phyloP scores from a whole-genome alignment of 495 filamentous ascomycete species.

The Haplographium delicatum region DNA sequence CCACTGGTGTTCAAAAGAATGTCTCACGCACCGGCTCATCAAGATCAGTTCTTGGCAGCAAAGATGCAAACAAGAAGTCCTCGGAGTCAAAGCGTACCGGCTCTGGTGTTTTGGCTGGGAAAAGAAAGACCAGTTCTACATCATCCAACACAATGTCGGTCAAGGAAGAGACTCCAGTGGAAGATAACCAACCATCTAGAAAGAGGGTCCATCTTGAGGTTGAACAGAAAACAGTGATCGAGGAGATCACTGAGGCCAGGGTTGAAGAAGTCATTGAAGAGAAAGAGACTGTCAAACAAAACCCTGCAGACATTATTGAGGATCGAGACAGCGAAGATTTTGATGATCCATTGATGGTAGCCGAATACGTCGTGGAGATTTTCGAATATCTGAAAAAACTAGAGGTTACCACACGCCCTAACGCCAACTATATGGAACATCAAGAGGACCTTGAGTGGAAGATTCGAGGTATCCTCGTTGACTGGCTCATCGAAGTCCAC shows the following conservation, averaged over 20 bases:
- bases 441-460: conserved; percentile 97
- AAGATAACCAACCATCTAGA: conserved; percentile 45
- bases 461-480: conserved; percentile 93
- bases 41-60: conserved; percentile 55
- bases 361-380: conserved; percentile 95
- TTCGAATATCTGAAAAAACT: conserved; percentile 93
- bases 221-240: conserved; percentile 21
- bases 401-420: conserved; percentile 77
- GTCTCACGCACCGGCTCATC: conserved; percentile 56
- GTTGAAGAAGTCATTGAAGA: conserved; percentile 22
- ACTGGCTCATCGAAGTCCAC: conserved; percentile 98
- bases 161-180: conserved; percentile 59
- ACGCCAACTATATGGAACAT: conserved; percentile 88
- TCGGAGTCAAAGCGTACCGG: conserved; percentile 66
- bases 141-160: conserved; percentile 43
- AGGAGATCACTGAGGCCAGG: conserved; percentile 16
- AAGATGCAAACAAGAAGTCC: conserved; percentile 61
- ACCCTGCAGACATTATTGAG: conserved; percentile 44
- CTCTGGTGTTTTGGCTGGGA: conserved; percentile 56
- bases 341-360: conserved; percentile 94
- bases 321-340: conserved; percentile 81
- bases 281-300: conserved; percentile 29
- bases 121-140: conserved; percentile 57
- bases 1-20: conserved; percentile 75
- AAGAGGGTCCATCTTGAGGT: conserved; percentile 41